Conservation (phyloP, 352 stramenopile genomes). For the Phytophthora ohioensis region DNA sequence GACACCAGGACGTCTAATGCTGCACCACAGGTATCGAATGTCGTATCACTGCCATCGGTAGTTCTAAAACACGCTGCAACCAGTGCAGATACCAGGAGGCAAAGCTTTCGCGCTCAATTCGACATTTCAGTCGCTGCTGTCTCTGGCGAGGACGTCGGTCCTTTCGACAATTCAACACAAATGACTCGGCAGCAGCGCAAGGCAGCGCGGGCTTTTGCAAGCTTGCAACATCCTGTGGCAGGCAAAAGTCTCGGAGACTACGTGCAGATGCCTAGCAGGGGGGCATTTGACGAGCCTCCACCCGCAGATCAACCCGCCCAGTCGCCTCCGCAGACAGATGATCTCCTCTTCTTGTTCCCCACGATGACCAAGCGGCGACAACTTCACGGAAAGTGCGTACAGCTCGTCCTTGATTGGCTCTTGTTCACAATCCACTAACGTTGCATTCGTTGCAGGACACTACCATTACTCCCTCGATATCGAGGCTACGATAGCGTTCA, state of each 20-base stretch:
- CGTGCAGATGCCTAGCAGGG: slow-evolving; percentile 16
- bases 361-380: slow-evolving; percentile 52
- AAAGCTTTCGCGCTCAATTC: slow-evolving; percentile 17
- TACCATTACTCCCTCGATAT: slow-evolving; percentile 44
- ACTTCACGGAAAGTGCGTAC: slow-evolving; percentile 54
- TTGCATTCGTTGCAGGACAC: slow-evolving; percentile 24
- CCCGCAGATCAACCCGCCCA: neutral
- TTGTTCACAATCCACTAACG: slow-evolving; percentile 14
- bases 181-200: slow-evolving; percentile 46
- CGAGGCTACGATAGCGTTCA: slow-evolving; percentile 32
- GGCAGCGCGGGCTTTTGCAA: slow-evolving; percentile 43
- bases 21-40: neutral
- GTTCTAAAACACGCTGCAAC: slow-evolving; percentile 30
- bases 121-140: slow-evolving; percentile 6
- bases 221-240: slow-evolving; percentile 41
- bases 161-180: slow-evolving; percentile 14
- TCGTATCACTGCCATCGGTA: slow-evolving; percentile 31
- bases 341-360: slow-evolving; percentile 50
- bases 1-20: neutral
- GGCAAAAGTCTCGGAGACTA: slow-evolving; percentile 37
- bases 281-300: neutral
- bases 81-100: slow-evolving; percentile 17
- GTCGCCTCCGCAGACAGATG: slow-evolving; percentile 3
- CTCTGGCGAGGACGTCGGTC: slow-evolving; percentile 12
- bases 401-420: slow-evolving; percentile 1